A percentile compares a stretch with the other conserved stretches of the same genome.
Conservation (phyloP, 495 filamentous ascomycete species). For the Recurvomyces mirabilis region DNA sequence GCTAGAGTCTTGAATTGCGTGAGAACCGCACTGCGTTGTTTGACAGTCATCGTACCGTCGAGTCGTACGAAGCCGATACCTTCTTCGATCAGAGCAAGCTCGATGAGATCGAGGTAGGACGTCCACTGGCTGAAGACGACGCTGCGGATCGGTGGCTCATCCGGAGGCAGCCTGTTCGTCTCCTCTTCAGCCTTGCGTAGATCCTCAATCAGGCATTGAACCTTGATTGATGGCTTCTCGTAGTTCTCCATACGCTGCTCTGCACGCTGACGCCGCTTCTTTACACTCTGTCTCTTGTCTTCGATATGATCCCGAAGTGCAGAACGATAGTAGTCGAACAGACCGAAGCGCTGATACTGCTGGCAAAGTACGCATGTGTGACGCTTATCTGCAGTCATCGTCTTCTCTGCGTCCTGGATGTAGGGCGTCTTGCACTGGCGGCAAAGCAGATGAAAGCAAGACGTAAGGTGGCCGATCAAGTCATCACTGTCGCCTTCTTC, state of each 20-base stretch:
- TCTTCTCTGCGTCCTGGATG: conserved; percentile 30
- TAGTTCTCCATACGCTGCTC: conserved; percentile 37
- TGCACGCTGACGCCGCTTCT: conserved; percentile 45
- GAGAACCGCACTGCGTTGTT: conserved; percentile 58
- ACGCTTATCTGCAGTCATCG: conserved; percentile 28
- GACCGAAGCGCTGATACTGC: conserved; percentile 43
- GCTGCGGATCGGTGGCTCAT: conserved; percentile 60
- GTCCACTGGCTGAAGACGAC: conserved; percentile 95
- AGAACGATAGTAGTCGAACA: conserved; percentile 54
- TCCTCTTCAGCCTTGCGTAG: conserved; percentile 49
- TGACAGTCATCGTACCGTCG: conserved; percentile 74
- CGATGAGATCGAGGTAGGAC: conserved; percentile 82
- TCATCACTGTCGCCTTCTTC: conserved; percentile 22
- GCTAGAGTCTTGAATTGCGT: conserved; percentile 64
- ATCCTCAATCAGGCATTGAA: conserved; percentile 59
- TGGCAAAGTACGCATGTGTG: conserved; percentile 58
- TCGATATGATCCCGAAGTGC: conserved; percentile 51
- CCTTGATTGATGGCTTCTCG: conserved; percentile 81
- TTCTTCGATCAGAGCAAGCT: conserved; percentile 63
- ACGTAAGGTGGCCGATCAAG: conserved; percentile 63
- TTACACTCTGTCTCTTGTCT: conserved; percentile 33
- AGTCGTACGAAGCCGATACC: conserved; percentile 64
- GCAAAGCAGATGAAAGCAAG: conserved; percentile 78
- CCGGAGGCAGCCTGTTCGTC: conserved; percentile 41
- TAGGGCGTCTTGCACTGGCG: conserved; percentile 52